A percentile compares a stretch with the other conserved stretches of the same genome.
phyloP scores from a whole-genome alignment of 2,329 filamentous ascomycete genomes.

The Celoporthe dispersa region DNA sequence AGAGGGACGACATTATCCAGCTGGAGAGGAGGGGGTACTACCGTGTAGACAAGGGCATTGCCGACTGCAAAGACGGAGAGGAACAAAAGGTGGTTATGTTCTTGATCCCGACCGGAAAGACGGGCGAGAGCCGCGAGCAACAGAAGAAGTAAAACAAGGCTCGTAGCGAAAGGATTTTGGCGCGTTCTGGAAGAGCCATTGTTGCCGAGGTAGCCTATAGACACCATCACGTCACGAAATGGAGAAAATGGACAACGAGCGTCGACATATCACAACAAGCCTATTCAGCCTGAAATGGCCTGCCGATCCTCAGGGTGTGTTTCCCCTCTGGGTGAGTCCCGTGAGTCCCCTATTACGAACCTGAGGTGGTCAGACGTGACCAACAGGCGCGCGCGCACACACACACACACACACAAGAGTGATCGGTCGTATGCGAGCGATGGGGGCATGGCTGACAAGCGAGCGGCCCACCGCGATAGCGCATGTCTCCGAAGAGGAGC shows the following conservation, averaged over 20 bases:
- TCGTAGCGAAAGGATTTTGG: background rate
- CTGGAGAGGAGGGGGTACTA: slow-evolving; percentile 94
- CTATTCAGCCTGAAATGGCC: background rate
- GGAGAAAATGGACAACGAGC: background rate
- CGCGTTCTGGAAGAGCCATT: background rate
- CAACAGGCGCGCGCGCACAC: no score
- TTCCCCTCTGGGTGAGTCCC: background rate
- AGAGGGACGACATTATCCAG: slow-evolving; percentile 91
- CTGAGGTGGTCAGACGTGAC: background rate
- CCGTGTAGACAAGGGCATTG: slow-evolving; percentile 73
- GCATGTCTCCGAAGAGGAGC: background rate
- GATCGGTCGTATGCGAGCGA: background rate
- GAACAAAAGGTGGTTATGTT: slow-evolving; percentile 60
- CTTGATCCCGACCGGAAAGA: slow-evolving; percentile 61
- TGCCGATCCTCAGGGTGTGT: background rate
- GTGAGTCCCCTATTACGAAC: background rate
- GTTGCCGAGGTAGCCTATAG: background rate
- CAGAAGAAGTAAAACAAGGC: slow-evolving; percentile 11
- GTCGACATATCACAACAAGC: background rate
- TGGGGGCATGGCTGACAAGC: background rate
- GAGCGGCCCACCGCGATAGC: slow-evolving; percentile 3
- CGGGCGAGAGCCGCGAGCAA: slow-evolving; percentile 23
- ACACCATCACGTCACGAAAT: background rate
- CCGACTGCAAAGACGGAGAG: slow-evolving; percentile 54
- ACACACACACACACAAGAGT: background rate